Conservation (phyloP, 257 asterid species). For the Schizonepeta tenuifolia region DNA sequence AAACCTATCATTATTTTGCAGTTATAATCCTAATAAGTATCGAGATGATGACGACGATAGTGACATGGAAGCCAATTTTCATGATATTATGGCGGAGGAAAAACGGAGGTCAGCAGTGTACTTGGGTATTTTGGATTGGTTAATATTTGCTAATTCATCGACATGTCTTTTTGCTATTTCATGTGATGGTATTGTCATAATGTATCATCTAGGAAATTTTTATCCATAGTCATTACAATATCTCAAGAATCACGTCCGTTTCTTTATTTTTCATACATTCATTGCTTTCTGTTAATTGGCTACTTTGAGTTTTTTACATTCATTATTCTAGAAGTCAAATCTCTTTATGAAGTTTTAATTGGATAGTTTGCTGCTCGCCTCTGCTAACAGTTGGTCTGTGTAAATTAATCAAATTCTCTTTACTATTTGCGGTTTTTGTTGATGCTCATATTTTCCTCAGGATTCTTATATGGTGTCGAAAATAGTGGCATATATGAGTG, state of each 20-base stretch:
- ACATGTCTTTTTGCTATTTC: neutral
- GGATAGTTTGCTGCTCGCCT: neutral
- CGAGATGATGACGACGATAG: slow-evolving; percentile 67
- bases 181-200: neutral
- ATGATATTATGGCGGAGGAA: slow-evolving; percentile 73
- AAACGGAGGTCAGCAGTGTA: slow-evolving; percentile 66
- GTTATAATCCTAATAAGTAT: slow-evolving; percentile 68
- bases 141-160: neutral
- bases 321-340: neutral
- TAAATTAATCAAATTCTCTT: neutral
- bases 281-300: neutral
- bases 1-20: slow-evolving; percentile 33
- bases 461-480: neutral
- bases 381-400: neutral
- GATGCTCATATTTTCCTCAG: neutral
- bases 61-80: slow-evolving; percentile 85
- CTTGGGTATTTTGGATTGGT: neutral
- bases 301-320: neutral
- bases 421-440: neutral
- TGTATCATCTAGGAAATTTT: neutral
- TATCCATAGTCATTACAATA: neutral
- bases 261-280: neutral
- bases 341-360: neutral
- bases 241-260: neutral
- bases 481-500: neutral